These are phyloP conservation scores for Venturia aucupariae DNA, from an alignment of 2,329 filamentous ascomycete genomes.

Conservation along the genomic window DNA sequence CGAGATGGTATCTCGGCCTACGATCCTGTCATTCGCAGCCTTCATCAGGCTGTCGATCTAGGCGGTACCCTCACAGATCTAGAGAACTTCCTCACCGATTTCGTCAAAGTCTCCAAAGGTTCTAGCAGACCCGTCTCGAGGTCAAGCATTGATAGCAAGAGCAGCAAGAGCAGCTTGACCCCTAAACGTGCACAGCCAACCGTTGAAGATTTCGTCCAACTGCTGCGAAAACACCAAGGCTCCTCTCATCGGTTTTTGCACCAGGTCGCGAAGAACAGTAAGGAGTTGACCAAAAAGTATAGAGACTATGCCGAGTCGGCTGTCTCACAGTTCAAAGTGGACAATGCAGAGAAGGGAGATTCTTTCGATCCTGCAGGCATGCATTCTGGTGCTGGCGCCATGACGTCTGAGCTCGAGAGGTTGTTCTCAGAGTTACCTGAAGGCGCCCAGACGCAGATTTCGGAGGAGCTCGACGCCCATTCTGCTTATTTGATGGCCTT, in stretches of 20 bases:
- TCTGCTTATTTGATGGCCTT: constrained; percentile 50
- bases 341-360: constrained; percentile 18
- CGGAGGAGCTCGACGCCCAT: constrained; percentile 50
- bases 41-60: constrained; percentile 65
- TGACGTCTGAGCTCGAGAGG: constrained; percentile 32
- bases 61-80: constrained; percentile 57
- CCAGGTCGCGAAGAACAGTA: constrained; percentile 57
- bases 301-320: constrained; percentile 51
- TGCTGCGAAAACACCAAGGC: constrained; percentile 55
- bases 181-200: constrained; percentile 34
- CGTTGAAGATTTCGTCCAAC: constrained; percentile 61
- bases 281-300: constrained; percentile 54
- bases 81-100: constrained; percentile 60
- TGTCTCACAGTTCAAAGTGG: constrained; percentile 43
- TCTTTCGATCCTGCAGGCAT: constrained; percentile 14
- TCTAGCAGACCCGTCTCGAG: constrained; percentile 19
- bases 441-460: constrained; percentile 38
- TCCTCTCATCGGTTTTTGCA: constrained; percentile 63
- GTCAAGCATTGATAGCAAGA: constrained; percentile 2
- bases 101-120: constrained; percentile 48
- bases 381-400: constrained; percentile 32
- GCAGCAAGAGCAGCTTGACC: constrained; percentile 15
- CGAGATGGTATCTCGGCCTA: constrained; percentile 57
- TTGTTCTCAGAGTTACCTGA: constrained; percentile 40
- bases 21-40: constrained; percentile 62